A percentile compares a stretch with the other conserved stretches of the same genome.
Conservation (phyloP, 2,329 filamentous ascomycete species). For the Fusarium goolgardi region DNA sequence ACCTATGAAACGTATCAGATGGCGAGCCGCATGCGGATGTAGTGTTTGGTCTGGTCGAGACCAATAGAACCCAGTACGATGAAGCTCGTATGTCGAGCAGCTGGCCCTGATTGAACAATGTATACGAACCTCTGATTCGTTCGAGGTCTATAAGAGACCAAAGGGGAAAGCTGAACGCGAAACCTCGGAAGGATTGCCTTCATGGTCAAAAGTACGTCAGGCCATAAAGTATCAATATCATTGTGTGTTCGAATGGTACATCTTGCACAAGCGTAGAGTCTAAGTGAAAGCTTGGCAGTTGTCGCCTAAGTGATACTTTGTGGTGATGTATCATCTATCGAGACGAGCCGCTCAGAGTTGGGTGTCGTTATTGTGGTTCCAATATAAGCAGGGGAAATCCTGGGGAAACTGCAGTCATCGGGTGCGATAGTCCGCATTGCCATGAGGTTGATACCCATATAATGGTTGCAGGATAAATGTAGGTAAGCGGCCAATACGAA, state of each 20-base stretch:
- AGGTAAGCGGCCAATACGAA: constrained; percentile 29
- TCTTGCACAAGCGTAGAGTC: neutral
- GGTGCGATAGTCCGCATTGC: constrained; percentile 9
- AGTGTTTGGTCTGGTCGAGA: constrained; percentile 26
- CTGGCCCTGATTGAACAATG: constrained; percentile 18
- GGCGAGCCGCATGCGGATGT: constrained; percentile 39
- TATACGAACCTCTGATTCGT: constrained; percentile 15
- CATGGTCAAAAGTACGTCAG: neutral
- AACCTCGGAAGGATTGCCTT: constrained; percentile 7
- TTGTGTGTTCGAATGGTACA: neutral
- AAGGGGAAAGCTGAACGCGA: constrained; percentile 13
- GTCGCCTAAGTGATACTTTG: neutral
- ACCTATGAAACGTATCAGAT: constrained; percentile 35
- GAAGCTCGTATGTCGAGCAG: constrained; percentile 11
- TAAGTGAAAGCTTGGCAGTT: neutral
- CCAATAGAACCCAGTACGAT: constrained; percentile 29
- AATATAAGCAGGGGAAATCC: constrained; percentile 25
- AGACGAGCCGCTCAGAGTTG: neutral
- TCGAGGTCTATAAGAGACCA: neutral
- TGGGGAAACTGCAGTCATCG: constrained; percentile 2
- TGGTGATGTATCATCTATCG: constrained; percentile 15
- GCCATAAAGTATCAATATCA: constrained; percentile 1
- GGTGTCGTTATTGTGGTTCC: constrained; percentile 14
- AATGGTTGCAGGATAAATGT: constrained; percentile 20
- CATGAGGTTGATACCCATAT: constrained; percentile 5